These are phyloP conservation scores for Chenopodium album DNA, from an alignment of 148 eudicot genomes.

Conservation along the genomic window DNA sequence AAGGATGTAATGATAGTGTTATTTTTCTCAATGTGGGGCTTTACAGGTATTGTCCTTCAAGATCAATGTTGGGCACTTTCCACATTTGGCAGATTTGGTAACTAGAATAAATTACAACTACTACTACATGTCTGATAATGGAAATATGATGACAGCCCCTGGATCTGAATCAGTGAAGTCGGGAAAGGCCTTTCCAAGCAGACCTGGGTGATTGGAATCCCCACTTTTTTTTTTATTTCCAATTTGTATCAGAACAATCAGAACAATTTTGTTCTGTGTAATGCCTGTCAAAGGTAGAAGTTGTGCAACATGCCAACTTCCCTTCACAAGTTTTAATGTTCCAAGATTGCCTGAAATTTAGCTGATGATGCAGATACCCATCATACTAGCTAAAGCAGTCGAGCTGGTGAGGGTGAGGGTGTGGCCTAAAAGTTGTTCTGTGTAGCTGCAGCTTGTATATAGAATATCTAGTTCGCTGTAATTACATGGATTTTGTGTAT, in stretches of 20 bases:
- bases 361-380: neutral
- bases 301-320: neutral
- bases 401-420: neutral
- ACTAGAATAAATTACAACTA: conserved; percentile 87
- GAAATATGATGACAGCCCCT: conserved; percentile 61
- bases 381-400: neutral
- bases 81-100: conserved; percentile 91
- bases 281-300: neutral
- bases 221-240: neutral
- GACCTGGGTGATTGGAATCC: conserved; percentile 30
- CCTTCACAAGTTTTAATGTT: neutral
- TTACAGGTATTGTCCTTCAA: conserved; percentile 88
- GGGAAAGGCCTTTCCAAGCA: conserved; percentile 43
- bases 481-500: neutral
- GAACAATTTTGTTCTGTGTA: neutral
- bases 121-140: conserved; percentile 83
- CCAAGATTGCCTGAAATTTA: neutral
- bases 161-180: conserved; percentile 51
- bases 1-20: no score
- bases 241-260: neutral
- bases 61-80: conserved; percentile 90
- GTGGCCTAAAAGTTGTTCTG: neutral
- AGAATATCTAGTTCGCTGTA: neutral
- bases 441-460: neutral
- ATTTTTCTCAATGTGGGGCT: conserved; percentile 4